Base-by-base conservation (phyloP, 2,329 filamentous ascomycete species). In the Zymoseptoria crescenta region DNA sequence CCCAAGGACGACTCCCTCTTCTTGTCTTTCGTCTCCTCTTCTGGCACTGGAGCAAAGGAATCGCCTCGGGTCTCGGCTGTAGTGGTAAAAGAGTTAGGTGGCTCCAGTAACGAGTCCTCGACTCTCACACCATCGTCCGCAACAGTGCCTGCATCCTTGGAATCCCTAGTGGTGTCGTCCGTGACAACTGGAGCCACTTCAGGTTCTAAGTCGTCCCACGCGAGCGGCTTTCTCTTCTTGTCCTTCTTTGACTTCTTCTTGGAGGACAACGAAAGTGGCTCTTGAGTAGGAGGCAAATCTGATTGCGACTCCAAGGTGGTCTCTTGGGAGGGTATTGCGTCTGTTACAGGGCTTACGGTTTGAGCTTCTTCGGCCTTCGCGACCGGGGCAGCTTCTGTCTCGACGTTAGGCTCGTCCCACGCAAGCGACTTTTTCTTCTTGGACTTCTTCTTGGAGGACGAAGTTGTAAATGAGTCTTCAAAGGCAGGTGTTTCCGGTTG, bases 171-270 rank as follows among this genome's bases (percentile, higher is more conserved):
- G 5, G 20, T 29, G 1, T 49, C 35, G 9, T 29, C 48, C 5
- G 8, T 35, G 28, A 35, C 13, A 10, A 8, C 21, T 45, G 50
- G 13, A 27, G 41, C 9, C 35, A n/a, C 24, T n/a, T 50, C 54
- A 28, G 16, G 52, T 9, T 49, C 54, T 9, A 29, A 28, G 3
- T 54, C 58, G 13, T 53, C 45, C 62, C 60, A 62, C 8, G 56
- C 49, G 16, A 52, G 10, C 9, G 58, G 54, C 45, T 63, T 61
- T 28, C 66, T 69, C 62, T 76, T 75, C 51, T 75, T 74, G 61
- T 75, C 75, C 27, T 74, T 72, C 57, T 76, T 77, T 63, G 75
- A 74, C 48, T 70, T 69, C 60, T 68, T 66, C 59, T 71, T 70
- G 52, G 9, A 48, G 27, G 57, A 55, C 8, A 29, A 48, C 8